Percentiles rank a stretch among this genome's conserved stretches.
Evolutionary conservation across 1,284 basidiomycete species (phyloP).

Genomic region (Erythrobasidium hasegawianum): DNA sequence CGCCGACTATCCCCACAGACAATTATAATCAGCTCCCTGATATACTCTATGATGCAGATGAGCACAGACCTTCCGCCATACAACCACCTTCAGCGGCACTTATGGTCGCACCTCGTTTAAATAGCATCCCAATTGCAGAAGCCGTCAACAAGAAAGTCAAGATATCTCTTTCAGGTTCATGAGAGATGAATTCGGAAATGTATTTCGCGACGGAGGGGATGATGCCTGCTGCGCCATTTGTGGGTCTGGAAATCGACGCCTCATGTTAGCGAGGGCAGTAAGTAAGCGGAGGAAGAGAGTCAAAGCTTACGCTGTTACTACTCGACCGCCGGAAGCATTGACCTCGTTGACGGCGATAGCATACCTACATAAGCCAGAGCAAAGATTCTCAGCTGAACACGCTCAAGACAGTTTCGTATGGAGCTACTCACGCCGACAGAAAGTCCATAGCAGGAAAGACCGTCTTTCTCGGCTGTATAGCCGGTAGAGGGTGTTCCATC

Average conservation of each 20-base stretch:
- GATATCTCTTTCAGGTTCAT: slow-evolving; percentile 79
- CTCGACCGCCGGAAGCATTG: slow-evolving; percentile 84
- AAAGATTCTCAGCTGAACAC: neutral
- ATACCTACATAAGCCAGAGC: slow-evolving; percentile 65
- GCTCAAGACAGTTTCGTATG: slow-evolving; percentile 33
- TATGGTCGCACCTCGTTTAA: slow-evolving; percentile 94
- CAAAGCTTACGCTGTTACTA: slow-evolving; percentile 83
- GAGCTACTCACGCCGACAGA: slow-evolving; percentile 53
- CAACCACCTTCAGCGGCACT: slow-evolving; percentile 83
- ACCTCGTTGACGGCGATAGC: slow-evolving; percentile 84
- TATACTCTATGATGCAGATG: too few relatives aligned
- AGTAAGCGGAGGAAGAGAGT: slow-evolving; percentile 45
- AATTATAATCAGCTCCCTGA: slow-evolving; percentile 63
- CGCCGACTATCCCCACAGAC: slow-evolving; percentile 52
- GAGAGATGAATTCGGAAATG: slow-evolving; percentile 81
- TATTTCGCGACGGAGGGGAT: slow-evolving; percentile 78
- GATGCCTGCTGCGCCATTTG: slow-evolving; percentile 62
- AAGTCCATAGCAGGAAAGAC: slow-evolving; percentile 92
- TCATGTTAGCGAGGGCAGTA: too few relatives aligned
- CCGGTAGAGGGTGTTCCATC: slow-evolving; percentile 75
- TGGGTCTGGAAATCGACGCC: slow-evolving; percentile 3
- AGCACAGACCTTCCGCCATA: slow-evolving; percentile 35
- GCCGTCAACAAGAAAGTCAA: slow-evolving; percentile 75
- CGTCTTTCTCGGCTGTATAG: slow-evolving; percentile 66
- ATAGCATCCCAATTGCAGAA: slow-evolving; percentile 86